These are phyloP conservation scores for Xylaria nigripes DNA, from an alignment of 495 filamentous ascomycete genomes.

Conservation along the genomic window DNA sequence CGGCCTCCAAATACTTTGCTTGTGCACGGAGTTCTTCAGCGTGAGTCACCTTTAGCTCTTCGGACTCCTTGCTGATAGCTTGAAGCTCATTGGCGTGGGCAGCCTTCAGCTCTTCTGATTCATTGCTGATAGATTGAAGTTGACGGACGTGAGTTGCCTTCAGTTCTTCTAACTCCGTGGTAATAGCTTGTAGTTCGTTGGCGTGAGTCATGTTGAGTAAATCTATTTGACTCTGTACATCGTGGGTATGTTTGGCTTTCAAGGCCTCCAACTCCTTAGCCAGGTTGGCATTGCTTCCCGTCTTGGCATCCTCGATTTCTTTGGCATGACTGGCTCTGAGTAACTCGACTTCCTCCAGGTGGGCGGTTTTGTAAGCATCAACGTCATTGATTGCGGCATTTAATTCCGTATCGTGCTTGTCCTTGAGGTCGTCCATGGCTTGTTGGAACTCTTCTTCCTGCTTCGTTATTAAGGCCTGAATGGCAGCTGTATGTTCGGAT, in stretches of 20 bases:
- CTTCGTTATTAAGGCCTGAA: conserved; percentile 32
- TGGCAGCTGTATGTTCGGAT: conserved; percentile 26
- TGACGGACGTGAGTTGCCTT: conserved; percentile 9
- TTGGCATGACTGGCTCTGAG: conserved; percentile 43
- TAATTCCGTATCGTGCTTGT: conserved; percentile 39
- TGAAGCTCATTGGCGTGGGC: neutral
- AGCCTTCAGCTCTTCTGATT: conserved; percentile 24
- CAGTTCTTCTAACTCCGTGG: neutral
- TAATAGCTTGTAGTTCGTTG: conserved; percentile 21
- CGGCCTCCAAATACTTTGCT: conserved; percentile 19
- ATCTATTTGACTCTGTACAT: conserved; percentile 26
- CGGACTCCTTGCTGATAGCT: neutral
- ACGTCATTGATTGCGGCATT: conserved; percentile 35
- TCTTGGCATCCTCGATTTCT: conserved; percentile 35
- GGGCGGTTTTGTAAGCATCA: conserved; percentile 28
- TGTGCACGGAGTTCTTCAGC: conserved; percentile 27
- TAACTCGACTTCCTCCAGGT: conserved; percentile 32
- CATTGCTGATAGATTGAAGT: neutral
- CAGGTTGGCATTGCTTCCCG: conserved; percentile 30
- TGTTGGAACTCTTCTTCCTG: conserved; percentile 37
- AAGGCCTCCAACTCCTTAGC: conserved; percentile 35
- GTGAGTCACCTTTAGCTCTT: conserved; percentile 1
- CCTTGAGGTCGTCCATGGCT: conserved; percentile 35
- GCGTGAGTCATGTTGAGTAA: conserved; percentile 33
- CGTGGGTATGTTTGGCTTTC: conserved; percentile 31